Evolutionary conservation across 306 rosid species (phyloP), one percentile per base, ranked within the genome.

Genomic region (Quercus engelmannii): DNA sequence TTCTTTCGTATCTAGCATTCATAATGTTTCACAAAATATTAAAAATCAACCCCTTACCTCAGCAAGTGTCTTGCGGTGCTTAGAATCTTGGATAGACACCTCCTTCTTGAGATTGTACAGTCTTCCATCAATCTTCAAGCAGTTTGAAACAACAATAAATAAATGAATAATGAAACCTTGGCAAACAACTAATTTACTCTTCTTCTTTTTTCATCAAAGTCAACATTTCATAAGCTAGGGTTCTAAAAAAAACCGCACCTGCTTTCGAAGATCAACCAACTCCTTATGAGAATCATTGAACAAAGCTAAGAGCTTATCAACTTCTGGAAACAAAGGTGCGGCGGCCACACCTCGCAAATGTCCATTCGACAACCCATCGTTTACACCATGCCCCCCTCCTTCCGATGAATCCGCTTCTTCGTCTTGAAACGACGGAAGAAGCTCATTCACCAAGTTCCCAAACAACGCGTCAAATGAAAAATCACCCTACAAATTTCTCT

Each of bases 391-490:
- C 64, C 69, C 55, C 58, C 86, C 97, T 57, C 87, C 97, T 57
- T 93, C 99, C 25, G 83, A 35, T 59, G 81, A 75, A 81, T 93
- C 98, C 7, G 89, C 64, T 55, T 91, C 99, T 65, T 91, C 97
- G 69, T 89, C 86, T 84, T 79, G 92, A 86, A 91, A 95, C 8
- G 94, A 84, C 2, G 99, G 99, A 73, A 95, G 99, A 67, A 91
- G 98, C 73, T 90, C 97, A 43, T 84, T 91, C 76, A 95, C 99
- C 79, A 95, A 85, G 84, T 89, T 95, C 67, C 99, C 99, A 73
- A 95, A 95, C 84, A 92, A 84, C 15, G 97, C 92, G 78, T 95
- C 99, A 79, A 95, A 95, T 43, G 99, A 95, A 85, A 95, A 95
- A n/a, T 91, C 93, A 4, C 98, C 99, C 99, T 95, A 63, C 70